Evolutionary conservation across 2,329 filamentous ascomycete genomes (phyloP).

Genomic region (Penicillium expansum): DNA sequence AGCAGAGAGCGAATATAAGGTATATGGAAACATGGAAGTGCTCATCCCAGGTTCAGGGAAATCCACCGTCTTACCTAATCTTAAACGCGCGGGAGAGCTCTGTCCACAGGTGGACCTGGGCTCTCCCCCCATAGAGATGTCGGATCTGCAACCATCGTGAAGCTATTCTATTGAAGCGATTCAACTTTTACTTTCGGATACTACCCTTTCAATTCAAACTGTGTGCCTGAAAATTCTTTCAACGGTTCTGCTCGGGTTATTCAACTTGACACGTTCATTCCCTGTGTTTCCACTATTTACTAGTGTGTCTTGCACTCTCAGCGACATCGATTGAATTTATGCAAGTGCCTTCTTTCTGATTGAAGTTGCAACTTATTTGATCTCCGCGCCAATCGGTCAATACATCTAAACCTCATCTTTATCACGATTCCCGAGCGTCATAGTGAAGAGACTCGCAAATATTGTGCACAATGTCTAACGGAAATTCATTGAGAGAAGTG

Average conservation of each 20-base stretch:
- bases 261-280: background rate
- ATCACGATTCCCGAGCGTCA: background rate
- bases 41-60: background rate
- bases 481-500: slow-evolving; percentile 13
- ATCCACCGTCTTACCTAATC: background rate
- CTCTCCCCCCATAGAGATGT: background rate
- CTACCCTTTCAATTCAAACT: background rate
- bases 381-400: background rate
- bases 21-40: background rate
- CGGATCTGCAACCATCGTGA: background rate
- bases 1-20: background rate
- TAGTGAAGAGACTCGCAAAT: background rate
- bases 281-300: background rate
- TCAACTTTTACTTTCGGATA: background rate
- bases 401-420: too few relatives aligned
- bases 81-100: background rate
- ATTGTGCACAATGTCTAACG: slow-evolving; percentile 16
- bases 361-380: background rate
- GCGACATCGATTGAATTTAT: background rate
- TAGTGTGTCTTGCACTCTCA: background rate
- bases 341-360: background rate
- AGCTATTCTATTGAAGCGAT: background rate
- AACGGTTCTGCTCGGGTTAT: background rate
- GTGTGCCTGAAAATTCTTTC: background rate
- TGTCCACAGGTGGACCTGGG: background rate